phyloP scores from a whole-genome alignment of 1,139 yeast genomes.

The Yamadazyma atlantica region DNA sequence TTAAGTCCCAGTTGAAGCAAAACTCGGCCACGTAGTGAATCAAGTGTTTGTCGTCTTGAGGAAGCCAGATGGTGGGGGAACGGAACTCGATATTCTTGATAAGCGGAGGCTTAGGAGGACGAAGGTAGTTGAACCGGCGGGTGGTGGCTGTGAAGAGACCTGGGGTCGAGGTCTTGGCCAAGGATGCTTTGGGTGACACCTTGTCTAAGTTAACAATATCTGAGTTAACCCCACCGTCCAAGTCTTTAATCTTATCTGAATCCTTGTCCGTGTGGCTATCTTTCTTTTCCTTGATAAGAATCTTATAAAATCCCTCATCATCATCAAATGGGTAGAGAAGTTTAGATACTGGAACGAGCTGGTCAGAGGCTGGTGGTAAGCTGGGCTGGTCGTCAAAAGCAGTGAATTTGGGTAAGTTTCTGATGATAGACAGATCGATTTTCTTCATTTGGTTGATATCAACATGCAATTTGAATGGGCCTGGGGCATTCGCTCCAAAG shows the following conservation, averaged over 20 bases:
- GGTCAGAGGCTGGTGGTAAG: conserved; percentile 23
- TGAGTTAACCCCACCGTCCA: too few species aligned
- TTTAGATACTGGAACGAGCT: conserved; percentile 49
- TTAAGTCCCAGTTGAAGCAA: conserved; percentile 90
- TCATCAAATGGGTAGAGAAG: conserved; percentile 62
- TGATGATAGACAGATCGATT: conserved; percentile 54
- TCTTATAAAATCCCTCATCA: conserved; percentile 62
- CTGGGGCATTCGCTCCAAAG: conserved; percentile 7
- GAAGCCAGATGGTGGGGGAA: conserved; percentile 94
- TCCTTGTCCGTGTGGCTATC: too few species aligned
- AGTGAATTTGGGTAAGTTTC: conserved; percentile 52
- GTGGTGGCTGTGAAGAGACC: conserved; percentile 58
- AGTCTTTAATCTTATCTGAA: too few species aligned
- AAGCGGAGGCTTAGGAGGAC: conserved; percentile 89
- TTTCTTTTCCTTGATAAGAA: conserved; percentile 52
- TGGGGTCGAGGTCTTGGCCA: conserved; percentile 26
- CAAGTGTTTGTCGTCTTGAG: conserved; percentile 83
- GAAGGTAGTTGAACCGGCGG: conserved; percentile 59
- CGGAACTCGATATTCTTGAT: conserved; percentile 74
- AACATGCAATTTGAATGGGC: conserved; percentile 52
- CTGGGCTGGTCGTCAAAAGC: conserved; percentile 53
- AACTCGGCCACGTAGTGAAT: conserved; percentile 83
- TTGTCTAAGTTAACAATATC: too few species aligned
- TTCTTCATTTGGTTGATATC: conserved; percentile 52
- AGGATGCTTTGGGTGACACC: too few species aligned